phyloP scores from a whole-genome alignment of 2,329 filamentous ascomycete species.

The Colletotrichum tamarilloi region DNA sequence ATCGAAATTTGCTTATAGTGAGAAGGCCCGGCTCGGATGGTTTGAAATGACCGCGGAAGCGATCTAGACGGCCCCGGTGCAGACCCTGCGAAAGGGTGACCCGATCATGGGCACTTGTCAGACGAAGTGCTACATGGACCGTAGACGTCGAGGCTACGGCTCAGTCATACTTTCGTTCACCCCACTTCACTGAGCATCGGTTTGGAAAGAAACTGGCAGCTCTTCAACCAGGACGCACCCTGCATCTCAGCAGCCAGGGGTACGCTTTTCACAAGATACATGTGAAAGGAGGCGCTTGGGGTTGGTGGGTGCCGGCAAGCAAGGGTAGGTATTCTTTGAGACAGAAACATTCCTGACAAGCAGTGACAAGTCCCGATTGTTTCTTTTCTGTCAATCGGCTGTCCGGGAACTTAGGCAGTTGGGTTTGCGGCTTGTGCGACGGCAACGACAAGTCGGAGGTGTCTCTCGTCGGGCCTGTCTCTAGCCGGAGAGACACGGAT shows the following conservation, averaged over 20 bases:
- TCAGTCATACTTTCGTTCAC: constrained; percentile 10
- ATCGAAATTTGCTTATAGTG: constrained; percentile 12
- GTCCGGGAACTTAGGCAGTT: not conserved
- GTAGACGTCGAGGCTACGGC: constrained; percentile 23
- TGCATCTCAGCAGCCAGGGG: constrained; percentile 5
- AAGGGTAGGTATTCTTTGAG: constrained; percentile 25
- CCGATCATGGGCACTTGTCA: constrained; percentile 14
- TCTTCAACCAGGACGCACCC: constrained; percentile 15
- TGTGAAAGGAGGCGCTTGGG: constrained; percentile 25
- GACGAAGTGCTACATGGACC: constrained; percentile 28
- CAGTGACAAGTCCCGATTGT: constrained; percentile 23
- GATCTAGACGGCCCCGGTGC: constrained; percentile 1
- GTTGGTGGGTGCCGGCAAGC: constrained; percentile 22
- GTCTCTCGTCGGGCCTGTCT: constrained; percentile 29
- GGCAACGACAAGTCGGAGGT: constrained; percentile 15
- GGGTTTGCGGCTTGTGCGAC: not conserved
- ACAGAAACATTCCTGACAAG: constrained; percentile 26
- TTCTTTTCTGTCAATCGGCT: constrained; percentile 18
- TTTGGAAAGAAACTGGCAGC: constrained; percentile 16
- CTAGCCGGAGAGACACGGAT: constrained; percentile 27
- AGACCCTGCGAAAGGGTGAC: not conserved
- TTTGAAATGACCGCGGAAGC: constrained; percentile 37
- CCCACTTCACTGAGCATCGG: not conserved
- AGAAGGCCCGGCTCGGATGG: not conserved
- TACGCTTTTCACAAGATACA: constrained; percentile 11